These are phyloP conservation scores for Bipolaris oryzae DNA, from an alignment of 2,329 filamentous ascomycete species.

Conservation along the genomic window DNA sequence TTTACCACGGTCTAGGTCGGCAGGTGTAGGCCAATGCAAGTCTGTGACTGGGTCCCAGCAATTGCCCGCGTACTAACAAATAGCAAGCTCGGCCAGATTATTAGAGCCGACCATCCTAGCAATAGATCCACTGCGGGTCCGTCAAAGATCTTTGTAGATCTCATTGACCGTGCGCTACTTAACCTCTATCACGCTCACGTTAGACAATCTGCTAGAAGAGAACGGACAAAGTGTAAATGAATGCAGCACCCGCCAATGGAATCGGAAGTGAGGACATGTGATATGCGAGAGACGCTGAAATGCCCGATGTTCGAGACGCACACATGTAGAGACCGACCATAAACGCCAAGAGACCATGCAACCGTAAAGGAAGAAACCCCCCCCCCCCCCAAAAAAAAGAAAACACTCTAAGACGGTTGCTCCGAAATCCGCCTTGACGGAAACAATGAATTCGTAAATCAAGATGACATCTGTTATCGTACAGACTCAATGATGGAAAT, in stretches of 20 bases:
- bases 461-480: constrained; percentile 18
- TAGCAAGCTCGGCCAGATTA: constrained; percentile 2
- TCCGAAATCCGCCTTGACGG: constrained; percentile 1
- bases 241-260: neutral
- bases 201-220: neutral
- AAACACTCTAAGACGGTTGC: constrained; percentile 4
- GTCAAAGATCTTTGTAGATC: constrained; percentile 6
- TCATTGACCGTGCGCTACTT: neutral
- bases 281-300: constrained; percentile 28
- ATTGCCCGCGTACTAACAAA: neutral
- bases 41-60: neutral
- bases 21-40: neutral
- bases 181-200: neutral
- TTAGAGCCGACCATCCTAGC: neutral
- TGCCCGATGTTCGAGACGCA: constrained; percentile 11
- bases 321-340: constrained; percentile 5
- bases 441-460: neutral
- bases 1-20: too few relatives aligned
- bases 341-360: constrained; percentile 33
- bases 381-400: too few relatives aligned
- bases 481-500: constrained; percentile 37
- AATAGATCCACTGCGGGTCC: constrained; percentile 2
- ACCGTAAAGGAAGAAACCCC: neutral
- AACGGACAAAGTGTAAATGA: neutral
- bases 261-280: constrained; percentile 1